Conservation (phyloP, 163 green algal genomes). For the Scenedesmus sp. region DNA sequence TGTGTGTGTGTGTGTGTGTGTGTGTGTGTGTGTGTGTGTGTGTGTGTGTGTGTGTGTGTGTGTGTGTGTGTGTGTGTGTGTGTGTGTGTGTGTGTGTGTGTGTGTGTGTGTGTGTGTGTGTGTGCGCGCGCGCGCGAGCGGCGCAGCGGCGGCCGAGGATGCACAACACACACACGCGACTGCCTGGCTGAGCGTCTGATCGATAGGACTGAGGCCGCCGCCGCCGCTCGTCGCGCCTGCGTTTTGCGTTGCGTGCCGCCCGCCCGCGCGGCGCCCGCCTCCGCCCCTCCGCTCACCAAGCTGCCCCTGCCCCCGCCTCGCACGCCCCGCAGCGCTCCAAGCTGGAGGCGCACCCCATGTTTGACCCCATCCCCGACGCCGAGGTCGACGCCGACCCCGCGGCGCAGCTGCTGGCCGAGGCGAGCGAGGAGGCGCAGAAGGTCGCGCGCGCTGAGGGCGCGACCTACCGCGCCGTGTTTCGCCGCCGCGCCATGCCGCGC, state of each 20-base stretch:
- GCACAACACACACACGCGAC: conserved; percentile 39
- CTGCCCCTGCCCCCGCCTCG: not conserved
- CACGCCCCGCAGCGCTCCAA: conserved; percentile 62
- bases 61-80: not conserved
- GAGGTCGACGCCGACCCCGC: conserved; percentile 86
- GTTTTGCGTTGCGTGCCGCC: not conserved
- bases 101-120: no score
- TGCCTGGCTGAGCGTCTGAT: conserved; percentile 40
- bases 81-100: no score
- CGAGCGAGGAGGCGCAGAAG: conserved; percentile 96
- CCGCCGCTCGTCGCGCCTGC: not conserved
- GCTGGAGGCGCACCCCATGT: conserved; percentile 92
- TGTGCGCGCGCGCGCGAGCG: no score
- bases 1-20: not conserved
- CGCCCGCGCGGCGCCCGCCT: not conserved
- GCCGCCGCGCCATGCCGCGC: no score
- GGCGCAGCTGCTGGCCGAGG: conserved; percentile 71
- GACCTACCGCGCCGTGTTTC: conserved; percentile 59
- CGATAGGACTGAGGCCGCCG: conserved; percentile 47
- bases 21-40: not conserved
- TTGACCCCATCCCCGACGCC: conserved; percentile 83
- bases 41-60: not conserved
- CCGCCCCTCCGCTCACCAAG: no score
- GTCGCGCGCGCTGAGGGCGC: conserved; percentile 84
- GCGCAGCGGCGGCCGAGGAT: conserved; percentile 7